Evolutionary conservation across 495 filamentous ascomycete species (phyloP).

Genomic region (Penicillium macrosclerotiorum): DNA sequence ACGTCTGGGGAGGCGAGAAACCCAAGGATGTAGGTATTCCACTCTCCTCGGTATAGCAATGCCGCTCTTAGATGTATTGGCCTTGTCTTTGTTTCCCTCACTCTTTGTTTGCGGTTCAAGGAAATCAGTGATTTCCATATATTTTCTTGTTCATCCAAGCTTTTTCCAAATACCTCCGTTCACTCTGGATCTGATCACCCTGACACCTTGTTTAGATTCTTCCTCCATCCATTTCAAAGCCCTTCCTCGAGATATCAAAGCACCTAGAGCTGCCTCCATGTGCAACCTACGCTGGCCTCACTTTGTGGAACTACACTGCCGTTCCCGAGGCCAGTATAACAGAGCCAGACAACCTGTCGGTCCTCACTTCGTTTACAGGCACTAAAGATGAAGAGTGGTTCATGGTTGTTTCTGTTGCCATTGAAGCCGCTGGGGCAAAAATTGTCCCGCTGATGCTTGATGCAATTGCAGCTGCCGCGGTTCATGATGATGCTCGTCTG

Average conservation of each 20-base stretch:
- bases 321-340: conserved; percentile 71
- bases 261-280: conserved; percentile 86
- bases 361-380: conserved; percentile 83
- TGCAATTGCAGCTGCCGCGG: conserved; percentile 69
- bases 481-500: conserved; percentile 63
- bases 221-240: conserved; percentile 76
- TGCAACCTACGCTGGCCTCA: conserved; percentile 87
- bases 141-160: too few species aligned
- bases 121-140: too few species aligned
- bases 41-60: too few species aligned
- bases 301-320: conserved; percentile 89
- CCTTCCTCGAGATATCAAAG: conserved; percentile 72
- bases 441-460: conserved; percentile 82
- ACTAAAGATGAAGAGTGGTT: conserved; percentile 97
- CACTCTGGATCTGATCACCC: not conserved
- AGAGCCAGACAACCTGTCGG: conserved; percentile 76
- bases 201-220: too few species aligned
- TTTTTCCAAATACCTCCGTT: too few species aligned
- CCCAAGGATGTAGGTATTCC: conserved; percentile 62
- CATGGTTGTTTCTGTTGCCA: conserved; percentile 89
- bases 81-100: too few species aligned
- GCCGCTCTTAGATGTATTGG: too few species aligned
- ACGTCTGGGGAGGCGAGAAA: conserved; percentile 89
- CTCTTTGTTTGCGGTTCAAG: too few species aligned
- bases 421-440: conserved; percentile 85